Base-by-base conservation (phyloP, 768 basidiomycete species). In the Tulasnella sp. region DNA sequence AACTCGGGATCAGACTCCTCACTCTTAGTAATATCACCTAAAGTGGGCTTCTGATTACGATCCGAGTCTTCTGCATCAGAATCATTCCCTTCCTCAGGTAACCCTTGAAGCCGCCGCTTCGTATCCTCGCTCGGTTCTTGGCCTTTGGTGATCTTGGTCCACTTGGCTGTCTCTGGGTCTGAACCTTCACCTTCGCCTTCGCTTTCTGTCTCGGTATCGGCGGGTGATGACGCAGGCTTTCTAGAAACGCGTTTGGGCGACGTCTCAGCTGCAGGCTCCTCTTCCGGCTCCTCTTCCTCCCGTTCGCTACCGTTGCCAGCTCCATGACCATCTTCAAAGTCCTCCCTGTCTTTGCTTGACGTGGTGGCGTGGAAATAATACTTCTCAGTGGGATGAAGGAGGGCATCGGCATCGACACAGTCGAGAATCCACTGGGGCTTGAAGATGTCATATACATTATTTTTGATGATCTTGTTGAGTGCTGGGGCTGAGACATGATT, bases 391-490 rank as follows among this genome's bases (percentile, higher is more conserved):
- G 95, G 80, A 0, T 92, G 89, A 34, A 87, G 79, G 22, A 83
- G 81, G 72, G 85, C 81, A 12, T 83, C 85, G 35, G 82, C 81
- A 5, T 83, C 82, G n/a, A 95, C 83, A 29, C 89, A 95, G 77
- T 94, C 91, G 41, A 83, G 77, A 69, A 98, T 82, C 94, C 95
- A 98, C 35, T 85, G 81, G 0, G 95, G 92, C 71, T 85, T 88
- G 73, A 96, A 81, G 66, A 96, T 87, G 75, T 93, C 89, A 71
- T 88, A 82, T 0, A 83, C 82, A 3, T 84, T 89, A 76, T 91
- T 92, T 72, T 89, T 84, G 67, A 93, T 88, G 71, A 91, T 80
- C 69, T 87, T 79, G 78, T 86, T 89, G 75, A 92, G 82, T 75
- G 90, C 88, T 76, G 89, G 90, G 0, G 89, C 90, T 92, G 70